Evolutionary conservation across 1,139 yeast species (phyloP), one percentile per base, ranked within the genome.

Genomic region (Kodamaea fungicola): DNA sequence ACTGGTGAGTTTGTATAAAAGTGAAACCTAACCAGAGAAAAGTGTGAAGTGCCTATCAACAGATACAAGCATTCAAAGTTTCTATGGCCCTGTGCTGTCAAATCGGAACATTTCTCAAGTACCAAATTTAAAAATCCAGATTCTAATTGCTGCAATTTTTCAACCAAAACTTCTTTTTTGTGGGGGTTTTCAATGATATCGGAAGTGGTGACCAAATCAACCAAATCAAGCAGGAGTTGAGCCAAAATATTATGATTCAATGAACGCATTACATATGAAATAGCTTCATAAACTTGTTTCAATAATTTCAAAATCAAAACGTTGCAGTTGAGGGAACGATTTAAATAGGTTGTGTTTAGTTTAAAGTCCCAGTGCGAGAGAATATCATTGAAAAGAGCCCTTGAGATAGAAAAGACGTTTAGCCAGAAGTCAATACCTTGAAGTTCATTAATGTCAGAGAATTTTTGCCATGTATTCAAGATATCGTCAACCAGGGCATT

Each of bases 61-160:
- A 31, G 31, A 12, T 28, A 29, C n/a, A 30, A 8, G 28, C 34
- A 24, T 23, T 36, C 39, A 25, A 36, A 33, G 7, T 22, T 16
- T 2, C 27, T 12, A 22, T 13, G 30, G 8, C 9, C 23, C 9
- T 8, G 21, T 12, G 28, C 8, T 8, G 13, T 26, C 4, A 32
- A 19, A 6, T 3, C 3, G 10, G 35, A 22, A 19, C 32, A 32
- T 19, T 13, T 19, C 8, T 12, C 22, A 23, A 32, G 28, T 10
- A 30, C 30, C 22, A 12, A 12, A 12, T 32, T 26, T 7, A 8
- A 16, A 12, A 12, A 16, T 29, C 22, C 8, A 7, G 8, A 13
- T 41, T 32, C 21, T 48, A 26, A 9, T 30, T 19, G 7, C 25
- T 23, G 32, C 52, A 48, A 21, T 41, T 35, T 25, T n/a, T 26